phyloP scores from a whole-genome alignment of 1,139 yeast species.

The Debaryomyces nepalensis region DNA sequence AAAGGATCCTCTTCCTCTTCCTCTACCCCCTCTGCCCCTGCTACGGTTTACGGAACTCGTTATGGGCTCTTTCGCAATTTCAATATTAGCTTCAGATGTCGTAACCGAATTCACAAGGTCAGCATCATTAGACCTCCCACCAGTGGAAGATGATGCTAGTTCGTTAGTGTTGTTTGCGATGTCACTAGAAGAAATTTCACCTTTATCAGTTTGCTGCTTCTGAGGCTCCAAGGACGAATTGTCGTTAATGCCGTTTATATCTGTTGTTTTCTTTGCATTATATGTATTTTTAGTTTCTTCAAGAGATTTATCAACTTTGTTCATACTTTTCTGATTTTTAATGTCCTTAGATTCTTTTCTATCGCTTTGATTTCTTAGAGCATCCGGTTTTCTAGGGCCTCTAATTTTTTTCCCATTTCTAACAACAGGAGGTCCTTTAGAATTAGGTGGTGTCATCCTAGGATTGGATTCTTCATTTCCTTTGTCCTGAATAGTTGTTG shows the following conservation, averaged over 20 bases:
- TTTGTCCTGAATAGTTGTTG: background rate
- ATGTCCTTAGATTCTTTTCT: background rate
- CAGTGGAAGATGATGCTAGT: conserved; percentile 4
- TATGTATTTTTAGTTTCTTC: too few species aligned
- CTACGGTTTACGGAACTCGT: too few species aligned
- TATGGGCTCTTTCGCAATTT: too few species aligned
- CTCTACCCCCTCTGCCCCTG: conserved; percentile 18
- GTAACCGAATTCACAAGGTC: background rate
- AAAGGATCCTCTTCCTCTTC: conserved; percentile 26
- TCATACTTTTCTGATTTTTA: background rate
- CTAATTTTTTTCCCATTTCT: background rate
- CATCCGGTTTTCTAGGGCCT: background rate
- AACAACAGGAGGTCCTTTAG: background rate
- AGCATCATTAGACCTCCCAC: conserved; percentile 1
- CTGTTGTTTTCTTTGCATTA: too few species aligned
- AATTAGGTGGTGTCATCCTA: background rate
- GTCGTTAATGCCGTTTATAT: too few species aligned
- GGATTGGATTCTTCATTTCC: background rate
- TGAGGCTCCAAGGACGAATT: too few species aligned
- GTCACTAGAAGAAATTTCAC: background rate
- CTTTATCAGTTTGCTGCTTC: too few species aligned
- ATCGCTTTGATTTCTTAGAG: background rate
- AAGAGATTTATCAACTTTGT: background rate
- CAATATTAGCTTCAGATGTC: background rate
- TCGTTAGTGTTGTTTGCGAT: background rate